These are phyloP conservation scores for Gaeumannomyces tritici DNA, from an alignment of 2,329 filamentous ascomycete species.

Conservation along the genomic window DNA sequence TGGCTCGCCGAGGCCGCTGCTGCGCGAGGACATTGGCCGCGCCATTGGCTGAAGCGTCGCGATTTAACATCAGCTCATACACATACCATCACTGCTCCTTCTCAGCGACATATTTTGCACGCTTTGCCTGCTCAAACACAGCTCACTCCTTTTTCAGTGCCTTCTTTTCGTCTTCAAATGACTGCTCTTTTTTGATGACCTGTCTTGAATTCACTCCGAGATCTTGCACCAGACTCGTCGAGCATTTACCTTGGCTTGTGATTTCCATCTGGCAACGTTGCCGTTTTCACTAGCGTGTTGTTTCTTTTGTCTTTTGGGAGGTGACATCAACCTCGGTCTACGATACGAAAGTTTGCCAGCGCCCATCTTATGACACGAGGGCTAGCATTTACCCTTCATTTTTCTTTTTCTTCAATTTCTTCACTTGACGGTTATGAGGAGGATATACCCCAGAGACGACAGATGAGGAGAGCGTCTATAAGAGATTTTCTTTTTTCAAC, in stretches of 20 bases:
- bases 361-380: background rate
- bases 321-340: background rate
- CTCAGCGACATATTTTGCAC: background rate
- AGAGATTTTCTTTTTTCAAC: background rate
- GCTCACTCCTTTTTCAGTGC: background rate
- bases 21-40: conserved; percentile 39
- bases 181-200: background rate
- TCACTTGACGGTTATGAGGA: background rate
- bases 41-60: conserved; percentile 37
- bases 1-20: conserved; percentile 38
- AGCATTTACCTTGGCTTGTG: background rate
- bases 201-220: background rate
- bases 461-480: background rate
- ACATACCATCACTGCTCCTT: background rate
- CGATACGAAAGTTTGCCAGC: background rate
- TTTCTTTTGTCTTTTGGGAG: background rate
- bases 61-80: no score
- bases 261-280: background rate
- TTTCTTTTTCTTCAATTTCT: background rate
- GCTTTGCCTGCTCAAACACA: background rate
- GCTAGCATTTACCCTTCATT: background rate
- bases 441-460: conserved; percentile 1
- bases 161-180: background rate
- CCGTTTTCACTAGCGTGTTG: background rate
- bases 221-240: background rate